Evolutionary conservation across 192 early-diverging fungal genomes (phyloP), one percentile per base, ranked within the genome.

Genomic region (Backusella sp.): DNA sequence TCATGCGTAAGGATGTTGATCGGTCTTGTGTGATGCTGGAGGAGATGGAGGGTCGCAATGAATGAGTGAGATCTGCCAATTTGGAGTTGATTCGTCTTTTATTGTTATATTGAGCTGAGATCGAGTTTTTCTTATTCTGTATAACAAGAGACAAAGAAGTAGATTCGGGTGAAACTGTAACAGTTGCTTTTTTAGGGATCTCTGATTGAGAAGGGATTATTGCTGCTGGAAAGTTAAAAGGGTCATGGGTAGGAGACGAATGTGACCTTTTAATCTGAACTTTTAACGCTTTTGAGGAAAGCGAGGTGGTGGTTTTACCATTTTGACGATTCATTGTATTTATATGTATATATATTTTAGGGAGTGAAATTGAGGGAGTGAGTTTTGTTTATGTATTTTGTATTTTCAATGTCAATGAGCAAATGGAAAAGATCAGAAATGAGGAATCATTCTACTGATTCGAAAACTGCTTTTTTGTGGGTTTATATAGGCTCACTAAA

Each of bases 171-270:
- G 44, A 44, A 41, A 71, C 42, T 49, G 70, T 36, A 21, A 71
- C 66, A 23, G 70, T 28, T 49, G 35, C 70, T 49, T 71, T 71
- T 71, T 71, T 71, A 21, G 39, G 70, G 42, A 49, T 21, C 28
- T 71, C 68, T 23, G 37, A 36, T 36, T 23, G 30, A n/a, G 68
- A 69, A 41, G 68, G 68, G 35, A 69, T 44, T 23, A 41, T 28
- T 19, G 70, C 56, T 62, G 44, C 26, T 41, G 19, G 35, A 71
- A 49, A 49, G 39, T 9, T n/a, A 41, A 28, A 37, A 66, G 62
- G 73, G 62, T 66, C 73, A 41, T 46, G 44, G 19, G 59, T 74
- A 46, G 73, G 73, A 44, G 73, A 74, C 2, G 73, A 74, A 44
- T 46, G 41, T 66, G 73, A 74, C 42, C 42, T 74, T 32, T 42